Evolutionary conservation across 2,329 filamentous ascomycete species (phyloP), one percentile per base, ranked within the genome.

Genomic region (Hirsutella minnesotensis): DNA sequence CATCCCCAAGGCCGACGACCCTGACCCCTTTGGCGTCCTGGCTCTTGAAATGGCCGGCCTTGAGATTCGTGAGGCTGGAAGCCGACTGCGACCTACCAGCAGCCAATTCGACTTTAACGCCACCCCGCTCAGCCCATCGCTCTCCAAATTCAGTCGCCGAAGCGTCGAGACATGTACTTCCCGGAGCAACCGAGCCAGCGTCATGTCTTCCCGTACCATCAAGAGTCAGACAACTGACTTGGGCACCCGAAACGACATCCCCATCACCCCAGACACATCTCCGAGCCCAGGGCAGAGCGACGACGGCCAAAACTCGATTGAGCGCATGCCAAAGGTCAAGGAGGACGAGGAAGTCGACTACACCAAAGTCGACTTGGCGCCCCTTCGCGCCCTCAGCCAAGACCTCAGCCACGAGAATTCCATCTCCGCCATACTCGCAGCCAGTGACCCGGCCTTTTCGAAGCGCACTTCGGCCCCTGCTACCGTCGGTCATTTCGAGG

Each of bases 41-140:
- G 89, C 90, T 8, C 66, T 96, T n/a, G 87, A 95, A 57, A 82
- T 87, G 67, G 85, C 88, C 47, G 90, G 90, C 3, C 68, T 95
- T 44, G 86, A 90, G 53, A 92, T 96, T 50, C 77, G 85, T 41
- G 89, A 95, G 65, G 89, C 89, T n/a, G 88, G 87, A 29, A 77
- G 79, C 40, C 56, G 55, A 7, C 70, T 77, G 42, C 72, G 86
- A 43, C 86, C 88, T 3, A 71, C 76, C 20, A 87, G 82, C 65
- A 86, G 82, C 45, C 77, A 83, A 51, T 94, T 95, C 59, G 86
- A 90, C 55, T 92, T 86, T 61, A 79, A 79, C 50, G 84, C 86
- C 3, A 78, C 73, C 41, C 83, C 86, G 1, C 77, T 77, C 9
- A 94, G 86, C 59, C 86, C 88, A 1, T 65, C 79, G n/a, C 75